phyloP scores from a whole-genome alignment of 2,329 filamentous ascomycete species.

The Dothiorella sarmentorum region DNA sequence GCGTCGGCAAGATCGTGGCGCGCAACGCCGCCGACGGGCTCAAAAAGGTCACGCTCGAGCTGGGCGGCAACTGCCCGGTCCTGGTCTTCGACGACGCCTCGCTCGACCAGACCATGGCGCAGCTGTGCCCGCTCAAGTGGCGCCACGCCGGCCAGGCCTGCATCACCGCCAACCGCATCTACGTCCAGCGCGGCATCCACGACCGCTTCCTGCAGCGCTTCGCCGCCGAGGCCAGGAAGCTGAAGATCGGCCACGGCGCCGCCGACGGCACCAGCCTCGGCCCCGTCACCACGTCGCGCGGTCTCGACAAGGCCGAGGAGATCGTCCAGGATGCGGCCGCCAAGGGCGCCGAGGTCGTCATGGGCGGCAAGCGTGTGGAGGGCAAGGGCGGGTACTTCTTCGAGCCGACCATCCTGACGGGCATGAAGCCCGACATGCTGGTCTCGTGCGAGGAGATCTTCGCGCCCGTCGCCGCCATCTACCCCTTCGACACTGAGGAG shows the following conservation, averaged over 20 bases:
- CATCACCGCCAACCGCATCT: conserved; percentile 37
- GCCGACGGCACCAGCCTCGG: conserved; percentile 31
- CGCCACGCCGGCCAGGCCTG: conserved; percentile 45
- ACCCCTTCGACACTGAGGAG: conserved; percentile 38
- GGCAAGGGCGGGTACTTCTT: conserved; percentile 30
- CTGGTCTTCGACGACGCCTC: conserved; percentile 45
- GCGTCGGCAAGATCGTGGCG: conserved; percentile 40
- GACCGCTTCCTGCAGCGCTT: conserved; percentile 37
- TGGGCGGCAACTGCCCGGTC: conserved; percentile 44
- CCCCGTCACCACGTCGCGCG: conserved; percentile 54
- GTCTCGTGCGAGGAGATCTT: conserved; percentile 40
- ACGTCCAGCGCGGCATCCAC: conserved; percentile 39
- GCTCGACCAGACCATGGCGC: conserved; percentile 39
- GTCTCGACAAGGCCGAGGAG: conserved; percentile 54
- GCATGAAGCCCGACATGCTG: conserved; percentile 32
- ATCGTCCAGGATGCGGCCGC: conserved; percentile 64
- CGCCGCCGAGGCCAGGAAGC: conserved; percentile 51
- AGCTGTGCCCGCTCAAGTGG: conserved; percentile 50
- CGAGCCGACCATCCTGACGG: conserved; percentile 31
- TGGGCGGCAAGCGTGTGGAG: conserved; percentile 55
- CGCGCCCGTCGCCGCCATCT: conserved; percentile 35
- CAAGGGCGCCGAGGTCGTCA: conserved; percentile 60
- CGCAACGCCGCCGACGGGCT: conserved; percentile 42
- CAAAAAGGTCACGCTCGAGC: conserved; percentile 43
- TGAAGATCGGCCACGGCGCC: conserved; percentile 61